These are phyloP conservation scores for Ricinus communis DNA, from an alignment of 345 rosid genomes.

Conservation along the genomic window DNA sequence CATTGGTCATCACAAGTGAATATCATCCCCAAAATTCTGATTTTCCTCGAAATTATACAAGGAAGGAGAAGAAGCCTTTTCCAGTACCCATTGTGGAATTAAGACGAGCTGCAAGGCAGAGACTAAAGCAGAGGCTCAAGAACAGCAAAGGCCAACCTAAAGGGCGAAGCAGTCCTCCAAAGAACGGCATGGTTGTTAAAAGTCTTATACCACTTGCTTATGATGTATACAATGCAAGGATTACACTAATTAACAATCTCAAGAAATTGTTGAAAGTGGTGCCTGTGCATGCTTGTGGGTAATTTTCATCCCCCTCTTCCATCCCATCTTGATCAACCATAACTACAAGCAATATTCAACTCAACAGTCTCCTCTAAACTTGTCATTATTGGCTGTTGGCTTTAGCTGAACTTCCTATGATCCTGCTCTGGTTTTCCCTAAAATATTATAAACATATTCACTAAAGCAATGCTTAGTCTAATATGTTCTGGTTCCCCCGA, in stretches of 20 bases:
- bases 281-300: constrained; percentile 89
- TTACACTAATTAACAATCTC: constrained; percentile 73
- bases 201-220: constrained; percentile 71
- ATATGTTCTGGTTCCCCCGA: not conserved
- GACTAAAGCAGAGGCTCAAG: constrained; percentile 80
- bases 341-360: not conserved
- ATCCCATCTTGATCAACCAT: not conserved
- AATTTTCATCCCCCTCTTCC: constrained; percentile 29
- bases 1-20: constrained; percentile 46
- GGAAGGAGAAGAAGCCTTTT: constrained; percentile 89
- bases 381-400: not conserved
- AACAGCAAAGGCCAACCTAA: constrained; percentile 64
- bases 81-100: constrained; percentile 75
- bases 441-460: not conserved
- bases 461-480: not conserved
- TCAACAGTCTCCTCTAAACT: not conserved
- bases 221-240: constrained; percentile 66
- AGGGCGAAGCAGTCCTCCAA: constrained; percentile 65
- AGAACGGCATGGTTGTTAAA: constrained; percentile 68
- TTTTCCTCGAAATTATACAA: constrained; percentile 64
- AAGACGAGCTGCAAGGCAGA: constrained; percentile 90
- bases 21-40: constrained; percentile 88
- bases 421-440: not conserved
- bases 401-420: not conserved
- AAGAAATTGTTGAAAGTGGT: constrained; percentile 75